These are phyloP conservation scores for Sequoia sempervirens DNA, from an alignment of 75 land plant species.

Conservation along the genomic window DNA sequence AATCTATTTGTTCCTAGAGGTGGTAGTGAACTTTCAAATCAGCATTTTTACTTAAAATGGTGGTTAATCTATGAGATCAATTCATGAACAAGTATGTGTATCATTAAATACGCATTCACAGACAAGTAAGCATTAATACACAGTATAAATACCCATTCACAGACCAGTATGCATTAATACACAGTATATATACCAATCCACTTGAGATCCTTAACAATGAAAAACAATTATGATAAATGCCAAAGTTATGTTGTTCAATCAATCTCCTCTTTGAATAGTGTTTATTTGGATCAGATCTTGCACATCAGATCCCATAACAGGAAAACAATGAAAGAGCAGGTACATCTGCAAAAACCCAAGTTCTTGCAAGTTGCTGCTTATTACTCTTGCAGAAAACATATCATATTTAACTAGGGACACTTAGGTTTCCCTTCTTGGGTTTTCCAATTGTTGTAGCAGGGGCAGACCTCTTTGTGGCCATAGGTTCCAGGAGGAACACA, in stretches of 20 bases:
- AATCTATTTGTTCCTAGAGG: too few species aligned
- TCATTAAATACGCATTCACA: too few species aligned
- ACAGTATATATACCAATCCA: background rate
- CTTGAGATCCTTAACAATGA: background rate
- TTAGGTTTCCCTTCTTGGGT: conserved; percentile 25
- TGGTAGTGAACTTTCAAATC: too few species aligned
- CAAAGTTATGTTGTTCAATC: background rate
- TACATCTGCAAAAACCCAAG: background rate
- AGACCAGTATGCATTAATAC: too few species aligned
- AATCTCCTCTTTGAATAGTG: background rate
- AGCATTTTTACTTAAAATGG: too few species aligned
- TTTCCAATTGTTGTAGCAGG: conserved; percentile 36
- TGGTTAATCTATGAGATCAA: too few species aligned
- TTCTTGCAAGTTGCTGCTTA: background rate
- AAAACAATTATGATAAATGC: background rate
- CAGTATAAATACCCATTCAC: too few species aligned
- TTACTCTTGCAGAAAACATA: background rate
- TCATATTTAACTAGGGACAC: conserved; percentile 15
- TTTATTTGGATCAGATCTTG: background rate
- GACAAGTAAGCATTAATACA: too few species aligned
- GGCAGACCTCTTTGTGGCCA: conserved; percentile 33
- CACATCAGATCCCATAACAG: background rate
- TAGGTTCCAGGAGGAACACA: conserved; percentile 35
- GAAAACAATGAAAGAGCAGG: background rate
- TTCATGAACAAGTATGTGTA: too few species aligned